phyloP scores from a whole-genome alignment of 768 basidiomycete species.

The Kwoniella newhampshirensis region DNA sequence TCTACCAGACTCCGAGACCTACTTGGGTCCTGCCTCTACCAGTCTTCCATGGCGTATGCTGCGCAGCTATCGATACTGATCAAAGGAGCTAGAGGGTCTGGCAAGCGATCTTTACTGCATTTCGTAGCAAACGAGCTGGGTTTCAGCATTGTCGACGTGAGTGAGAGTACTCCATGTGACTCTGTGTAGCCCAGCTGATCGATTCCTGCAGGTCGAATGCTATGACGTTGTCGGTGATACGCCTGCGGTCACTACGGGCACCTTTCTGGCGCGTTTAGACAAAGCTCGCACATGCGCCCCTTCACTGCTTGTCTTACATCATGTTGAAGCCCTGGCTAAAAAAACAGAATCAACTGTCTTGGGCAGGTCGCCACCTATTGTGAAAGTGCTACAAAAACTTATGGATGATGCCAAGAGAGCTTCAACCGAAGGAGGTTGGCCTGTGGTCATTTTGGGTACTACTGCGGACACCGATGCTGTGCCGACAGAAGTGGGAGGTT shows the following conservation, averaged over 20 bases:
- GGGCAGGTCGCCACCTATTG: slow-evolving; percentile 43
- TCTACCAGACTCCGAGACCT: slow-evolving; percentile 62
- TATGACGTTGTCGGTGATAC: slow-evolving; percentile 78
- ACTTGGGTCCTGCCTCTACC: slow-evolving; percentile 62
- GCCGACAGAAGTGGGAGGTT: slow-evolving; percentile 63
- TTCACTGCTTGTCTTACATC: slow-evolving; percentile 75
- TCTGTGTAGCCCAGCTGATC: not conserved
- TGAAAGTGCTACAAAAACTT: slow-evolving; percentile 60
- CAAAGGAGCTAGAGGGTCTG: slow-evolving; percentile 74
- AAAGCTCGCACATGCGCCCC: slow-evolving; percentile 76
- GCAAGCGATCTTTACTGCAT: slow-evolving; percentile 69
- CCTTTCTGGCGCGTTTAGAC: slow-evolving; percentile 70
- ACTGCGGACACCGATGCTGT: slow-evolving; percentile 67
- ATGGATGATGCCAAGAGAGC: slow-evolving; percentile 56
- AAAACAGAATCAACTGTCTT: slow-evolving; percentile 49
- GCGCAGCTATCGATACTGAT: slow-evolving; percentile 71
- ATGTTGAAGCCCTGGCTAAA: slow-evolving; percentile 63
- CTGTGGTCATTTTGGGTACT: slow-evolving; percentile 74
- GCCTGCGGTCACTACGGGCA: slow-evolving; percentile 70
- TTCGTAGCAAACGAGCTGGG: slow-evolving; percentile 59
- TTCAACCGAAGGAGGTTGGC: slow-evolving; percentile 63
- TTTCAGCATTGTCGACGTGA: slow-evolving; percentile 60
- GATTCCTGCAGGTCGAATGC: slow-evolving; percentile 69
- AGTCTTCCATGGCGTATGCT: slow-evolving; percentile 62
- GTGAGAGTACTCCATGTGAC: too few relatives aligned